Evolutionary conservation across 2,329 filamentous ascomycete genomes (phyloP).

Genomic region (Aspergillus tamarii): DNA sequence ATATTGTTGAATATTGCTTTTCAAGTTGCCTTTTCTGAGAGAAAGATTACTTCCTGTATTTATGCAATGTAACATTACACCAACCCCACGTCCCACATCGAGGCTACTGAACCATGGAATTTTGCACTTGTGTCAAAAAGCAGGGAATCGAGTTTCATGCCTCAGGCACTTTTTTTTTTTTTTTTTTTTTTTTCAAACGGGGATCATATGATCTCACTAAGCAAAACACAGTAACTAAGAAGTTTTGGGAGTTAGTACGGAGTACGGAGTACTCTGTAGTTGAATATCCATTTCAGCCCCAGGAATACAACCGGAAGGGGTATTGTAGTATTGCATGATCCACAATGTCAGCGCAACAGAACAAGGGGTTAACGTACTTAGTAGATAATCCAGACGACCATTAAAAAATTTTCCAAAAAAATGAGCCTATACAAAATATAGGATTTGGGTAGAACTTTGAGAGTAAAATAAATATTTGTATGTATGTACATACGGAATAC

Average conservation of each 20-base stretch:
- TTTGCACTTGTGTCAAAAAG: not conserved
- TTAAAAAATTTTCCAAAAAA: not conserved
- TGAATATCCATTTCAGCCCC: conserved; percentile 3
- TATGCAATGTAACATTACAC: conserved; percentile 7
- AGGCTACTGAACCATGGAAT: not conserved
- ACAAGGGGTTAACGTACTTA: not conserved
- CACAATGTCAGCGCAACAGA: not conserved
- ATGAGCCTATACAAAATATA: not conserved
- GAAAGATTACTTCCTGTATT: not conserved
- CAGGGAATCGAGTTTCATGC: not conserved
- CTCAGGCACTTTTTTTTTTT: not conserved
- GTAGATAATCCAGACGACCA: not conserved
- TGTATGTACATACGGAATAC: not conserved
- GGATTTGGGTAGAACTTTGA: not conserved
- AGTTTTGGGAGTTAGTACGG: not conserved
- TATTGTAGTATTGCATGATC: conserved; percentile 3
- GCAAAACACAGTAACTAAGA: not conserved
- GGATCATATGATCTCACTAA: conserved; percentile 3
- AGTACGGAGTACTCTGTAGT: too few relatives aligned
- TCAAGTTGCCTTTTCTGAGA: not conserved
- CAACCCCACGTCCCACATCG: not conserved
- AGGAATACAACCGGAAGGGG: conserved; percentile 2
- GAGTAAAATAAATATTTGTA: not conserved
- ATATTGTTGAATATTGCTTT: not conserved
- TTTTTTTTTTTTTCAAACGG: too few relatives aligned